A percentile compares a stretch with the other conserved stretches of the same genome.
Evolutionary conservation across 371 early-diverging fungal genomes (phyloP).

Genomic region (Actinomucor elegans): DNA sequence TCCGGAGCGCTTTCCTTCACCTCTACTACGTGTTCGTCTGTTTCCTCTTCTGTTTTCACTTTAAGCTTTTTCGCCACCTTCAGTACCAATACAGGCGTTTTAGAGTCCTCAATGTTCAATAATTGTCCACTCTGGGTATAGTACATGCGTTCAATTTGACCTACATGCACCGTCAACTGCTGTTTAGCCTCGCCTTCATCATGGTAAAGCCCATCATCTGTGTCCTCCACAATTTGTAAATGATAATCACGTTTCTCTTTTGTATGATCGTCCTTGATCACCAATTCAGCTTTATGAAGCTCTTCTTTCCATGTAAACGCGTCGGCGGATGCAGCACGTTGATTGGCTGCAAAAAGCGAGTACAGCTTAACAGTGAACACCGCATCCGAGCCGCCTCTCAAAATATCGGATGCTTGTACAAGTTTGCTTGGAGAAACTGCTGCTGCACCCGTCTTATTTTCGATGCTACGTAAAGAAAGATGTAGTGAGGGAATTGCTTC

Average conservation of each 20-base stretch:
- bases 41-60: neutral
- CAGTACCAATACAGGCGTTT: constrained; percentile 67
- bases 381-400: neutral
- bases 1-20: constrained; percentile 28
- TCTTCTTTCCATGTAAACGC: constrained; percentile 84
- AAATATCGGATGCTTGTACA: constrained; percentile 30
- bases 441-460: constrained; percentile 11
- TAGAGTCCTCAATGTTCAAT: constrained; percentile 71
- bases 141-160: constrained; percentile 55
- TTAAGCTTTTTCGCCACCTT: constrained; percentile 41
- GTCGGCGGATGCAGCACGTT: constrained; percentile 43
- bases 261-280: neutral
- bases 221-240: constrained; percentile 56
- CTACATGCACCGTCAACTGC: constrained; percentile 25
- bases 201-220: constrained; percentile 75
- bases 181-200: constrained; percentile 44
- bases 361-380: constrained; percentile 56
- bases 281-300: constrained; percentile 45
- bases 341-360: constrained; percentile 64
- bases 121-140: constrained; percentile 71
- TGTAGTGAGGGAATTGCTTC: constrained; percentile 70
- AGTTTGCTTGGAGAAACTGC: constrained; percentile 19
- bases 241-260: constrained; percentile 34
- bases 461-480: constrained; percentile 35
- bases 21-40: constrained; percentile 11